phyloP scores from a whole-genome alignment of 805 yeast genomes.

The Clavispora fructus region DNA sequence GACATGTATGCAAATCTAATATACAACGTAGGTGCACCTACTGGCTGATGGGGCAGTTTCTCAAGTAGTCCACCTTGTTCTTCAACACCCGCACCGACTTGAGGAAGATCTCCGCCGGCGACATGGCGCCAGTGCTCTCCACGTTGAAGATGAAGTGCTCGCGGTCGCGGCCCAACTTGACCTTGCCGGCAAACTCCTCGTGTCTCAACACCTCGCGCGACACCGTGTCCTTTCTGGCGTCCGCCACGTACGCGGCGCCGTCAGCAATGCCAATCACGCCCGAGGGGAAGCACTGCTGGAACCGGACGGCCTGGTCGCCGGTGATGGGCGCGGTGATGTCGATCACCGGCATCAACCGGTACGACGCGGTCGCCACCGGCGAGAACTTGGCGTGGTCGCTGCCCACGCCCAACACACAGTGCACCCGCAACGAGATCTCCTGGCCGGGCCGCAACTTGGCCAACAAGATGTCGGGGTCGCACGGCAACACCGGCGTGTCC shows the following conservation, averaged over 20 bases:
- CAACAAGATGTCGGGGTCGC: conserved; percentile 83
- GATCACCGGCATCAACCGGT: conserved; percentile 85
- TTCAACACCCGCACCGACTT: conserved; percentile 82
- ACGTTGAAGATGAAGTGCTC: conserved; percentile 93
- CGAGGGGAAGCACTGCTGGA: conserved; percentile 85
- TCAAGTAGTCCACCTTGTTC: conserved; percentile 76
- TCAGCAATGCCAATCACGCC: conserved; percentile 79
- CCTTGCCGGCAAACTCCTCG: conserved; percentile 83
- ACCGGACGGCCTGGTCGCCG: conserved; percentile 71
- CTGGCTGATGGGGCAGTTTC: conserved; percentile 71
- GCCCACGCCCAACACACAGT: conserved; percentile 88
- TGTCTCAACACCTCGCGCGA: conserved; percentile 95
- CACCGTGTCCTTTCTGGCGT: conserved; percentile 93
- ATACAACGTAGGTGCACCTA: conserved; percentile 14
- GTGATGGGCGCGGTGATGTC: conserved; percentile 67
- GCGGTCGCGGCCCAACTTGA: conserved; percentile 84
- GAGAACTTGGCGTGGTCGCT: conserved; percentile 96
- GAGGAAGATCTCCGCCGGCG: conserved; percentile 92
- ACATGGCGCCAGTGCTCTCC: conserved; percentile 95
- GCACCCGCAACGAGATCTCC: conserved; percentile 85
- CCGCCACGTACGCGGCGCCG: conserved; percentile 75
- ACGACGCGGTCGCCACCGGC: conserved; percentile 95
- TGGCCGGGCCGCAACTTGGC: conserved; percentile 97
- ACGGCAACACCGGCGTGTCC: conserved; percentile 61
- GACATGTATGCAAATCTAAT: conserved; percentile 2